Evolutionary conservation across 108 stramenopile species (phyloP).

Genomic region (Bacterosira constricta): DNA sequence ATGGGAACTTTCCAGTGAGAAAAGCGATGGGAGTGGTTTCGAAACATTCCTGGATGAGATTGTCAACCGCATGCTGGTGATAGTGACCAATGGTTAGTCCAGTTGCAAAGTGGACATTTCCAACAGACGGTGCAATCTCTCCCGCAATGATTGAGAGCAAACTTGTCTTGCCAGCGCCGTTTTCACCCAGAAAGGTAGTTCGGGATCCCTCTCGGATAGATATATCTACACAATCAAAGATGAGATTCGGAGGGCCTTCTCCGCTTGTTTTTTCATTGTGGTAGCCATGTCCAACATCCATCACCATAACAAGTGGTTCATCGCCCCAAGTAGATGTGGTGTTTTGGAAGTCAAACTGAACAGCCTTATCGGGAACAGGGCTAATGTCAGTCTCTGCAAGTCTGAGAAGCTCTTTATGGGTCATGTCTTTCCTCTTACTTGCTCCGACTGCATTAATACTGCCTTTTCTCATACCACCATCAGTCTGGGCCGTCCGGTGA

Average conservation of each 20-base stretch:
- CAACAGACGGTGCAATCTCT: constrained; percentile 74
- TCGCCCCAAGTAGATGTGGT: constrained; percentile 60
- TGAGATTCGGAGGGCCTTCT: too few species aligned
- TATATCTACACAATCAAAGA: constrained; percentile 81
- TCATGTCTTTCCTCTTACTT: constrained; percentile 44
- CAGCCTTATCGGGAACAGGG: constrained; percentile 76
- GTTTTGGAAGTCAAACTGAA: constrained; percentile 73
- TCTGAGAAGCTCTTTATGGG: constrained; percentile 59
- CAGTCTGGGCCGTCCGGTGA: constrained; percentile 59
- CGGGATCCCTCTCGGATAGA: constrained; percentile 68
- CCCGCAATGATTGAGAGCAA: constrained; percentile 89
- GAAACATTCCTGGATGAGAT: constrained; percentile 50
- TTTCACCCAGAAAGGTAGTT: constrained; percentile 81
- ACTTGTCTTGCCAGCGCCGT: constrained; percentile 89
- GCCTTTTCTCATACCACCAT: constrained; percentile 56
- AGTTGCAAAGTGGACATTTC: constrained; percentile 76
- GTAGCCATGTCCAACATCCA: constrained; percentile 67
- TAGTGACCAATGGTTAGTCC: constrained; percentile 82
- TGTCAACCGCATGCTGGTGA: constrained; percentile 84
- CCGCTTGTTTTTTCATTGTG: constrained; percentile 12
- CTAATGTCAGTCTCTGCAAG: constrained; percentile 35
- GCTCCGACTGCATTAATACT: constrained; percentile 63
- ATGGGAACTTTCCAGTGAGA: constrained; percentile 48
- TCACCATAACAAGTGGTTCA: constrained; percentile 68
- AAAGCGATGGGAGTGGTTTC: constrained; percentile 51